Evolutionary conservation across 2,329 filamentous ascomycete species (phyloP).

Genomic region (Epicoccum sorghinum): DNA sequence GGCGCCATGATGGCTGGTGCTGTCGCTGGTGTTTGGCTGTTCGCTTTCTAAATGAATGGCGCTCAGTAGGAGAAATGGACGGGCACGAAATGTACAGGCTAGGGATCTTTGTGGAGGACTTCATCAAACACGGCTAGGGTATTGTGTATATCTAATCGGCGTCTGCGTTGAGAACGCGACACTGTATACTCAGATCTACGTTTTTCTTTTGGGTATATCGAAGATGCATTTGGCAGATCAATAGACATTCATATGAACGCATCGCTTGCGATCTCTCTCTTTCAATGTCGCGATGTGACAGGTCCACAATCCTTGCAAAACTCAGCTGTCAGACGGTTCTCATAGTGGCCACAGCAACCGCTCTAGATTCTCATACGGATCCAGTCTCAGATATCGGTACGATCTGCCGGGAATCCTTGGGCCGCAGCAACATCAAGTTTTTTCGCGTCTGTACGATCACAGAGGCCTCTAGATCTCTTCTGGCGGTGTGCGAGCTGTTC

Average conservation of each 20-base stretch:
- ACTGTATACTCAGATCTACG: not conserved
- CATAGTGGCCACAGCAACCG: no score
- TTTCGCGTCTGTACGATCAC: no score
- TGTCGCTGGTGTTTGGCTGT: conserved; percentile 30
- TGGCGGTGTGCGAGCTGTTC: no score
- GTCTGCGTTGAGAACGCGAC: conserved; percentile 2
- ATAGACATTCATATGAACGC: not conserved
- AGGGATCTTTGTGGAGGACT: conserved; percentile 4
- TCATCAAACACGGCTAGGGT: conserved; percentile 5
- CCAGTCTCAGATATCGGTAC: no score
- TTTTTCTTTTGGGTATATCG: not conserved
- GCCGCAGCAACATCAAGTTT: no score
- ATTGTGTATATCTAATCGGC: conserved; percentile 14
- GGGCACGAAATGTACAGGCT: not conserved
- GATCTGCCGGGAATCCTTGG: no score
- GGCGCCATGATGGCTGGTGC: conserved; percentile 29
- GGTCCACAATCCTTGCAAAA: no score
- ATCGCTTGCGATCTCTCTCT: no score
- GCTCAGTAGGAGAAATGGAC: not conserved
- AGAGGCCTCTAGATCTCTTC: no score
- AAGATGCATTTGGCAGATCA: not conserved
- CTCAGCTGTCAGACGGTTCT: no score
- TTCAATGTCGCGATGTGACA: no score
- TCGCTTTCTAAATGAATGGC: conserved; percentile 29
- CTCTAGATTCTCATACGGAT: no score